These are phyloP conservation scores for Cryptosporidium meleagridis DNA, from an alignment of 169 alveolate species.

Conservation along the genomic window DNA sequence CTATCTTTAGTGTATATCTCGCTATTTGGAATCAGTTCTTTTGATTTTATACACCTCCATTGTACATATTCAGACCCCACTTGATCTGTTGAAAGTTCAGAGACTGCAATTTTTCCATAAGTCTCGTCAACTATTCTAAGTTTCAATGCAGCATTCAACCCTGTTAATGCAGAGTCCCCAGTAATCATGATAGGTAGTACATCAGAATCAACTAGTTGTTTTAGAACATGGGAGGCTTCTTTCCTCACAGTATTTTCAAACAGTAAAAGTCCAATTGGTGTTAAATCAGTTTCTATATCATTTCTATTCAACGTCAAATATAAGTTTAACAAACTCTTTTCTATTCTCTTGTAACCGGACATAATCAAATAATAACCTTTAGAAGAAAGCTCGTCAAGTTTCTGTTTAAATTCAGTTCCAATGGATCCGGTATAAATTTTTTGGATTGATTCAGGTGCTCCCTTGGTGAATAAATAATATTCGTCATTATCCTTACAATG, in stretches of 20 bases:
- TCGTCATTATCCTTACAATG: conserved; percentile 10
- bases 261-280: conserved; percentile 29
- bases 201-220: conserved; percentile 18
- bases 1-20: conserved; percentile 10
- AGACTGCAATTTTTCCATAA: conserved; percentile 4
- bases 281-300: conserved; percentile 48
- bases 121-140: conserved; percentile 21
- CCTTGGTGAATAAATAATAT: conserved; percentile 52
- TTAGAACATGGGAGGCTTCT: conserved; percentile 31
- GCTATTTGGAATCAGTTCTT: background rate
- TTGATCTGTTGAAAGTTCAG: conserved; percentile 11
- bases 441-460: conserved; percentile 60
- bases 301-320: conserved; percentile 31
- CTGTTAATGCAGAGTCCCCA: conserved; percentile 65
- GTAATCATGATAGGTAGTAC: conserved; percentile 50
- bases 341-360: conserved; percentile 27
- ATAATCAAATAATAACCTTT: conserved; percentile 41
- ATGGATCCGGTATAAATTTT: background rate
- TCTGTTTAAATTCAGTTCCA: conserved; percentile 3
- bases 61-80: background rate
- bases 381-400: conserved; percentile 41
- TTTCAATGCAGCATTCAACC: conserved; percentile 40
- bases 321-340: background rate
- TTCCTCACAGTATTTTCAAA: conserved; percentile 41
- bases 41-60: conserved; percentile 50